Percentiles rank a stretch among this genome's conserved stretches.
Evolutionary conservation across 768 basidiomycete genomes (phyloP).

Genomic region (Lanmaoa pseudosensibilis): DNA sequence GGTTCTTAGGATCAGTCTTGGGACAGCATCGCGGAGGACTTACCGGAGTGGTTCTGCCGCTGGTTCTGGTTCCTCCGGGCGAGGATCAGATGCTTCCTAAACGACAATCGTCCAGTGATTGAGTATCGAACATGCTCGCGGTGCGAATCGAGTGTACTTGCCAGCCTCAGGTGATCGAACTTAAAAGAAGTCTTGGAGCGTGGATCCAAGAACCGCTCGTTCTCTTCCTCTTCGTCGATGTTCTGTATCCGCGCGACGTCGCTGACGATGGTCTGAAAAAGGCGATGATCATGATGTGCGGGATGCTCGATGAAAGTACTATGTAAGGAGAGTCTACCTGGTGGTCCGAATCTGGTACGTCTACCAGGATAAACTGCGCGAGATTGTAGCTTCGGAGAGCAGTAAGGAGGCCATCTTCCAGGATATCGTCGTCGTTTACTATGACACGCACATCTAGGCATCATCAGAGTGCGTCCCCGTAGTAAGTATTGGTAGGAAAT

Average conservation of each 20-base stretch:
- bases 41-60: conserved; percentile 80
- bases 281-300: background rate
- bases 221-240: conserved; percentile 41
- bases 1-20: background rate
- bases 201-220: conserved; percentile 82
- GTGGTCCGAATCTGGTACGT: conserved; percentile 74
- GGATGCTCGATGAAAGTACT: background rate
- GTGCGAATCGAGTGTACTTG: conserved; percentile 38
- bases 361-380: conserved; percentile 82
- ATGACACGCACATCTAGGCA: conserved; percentile 83
- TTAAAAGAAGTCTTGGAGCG: conserved; percentile 72
- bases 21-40: conserved; percentile 9
- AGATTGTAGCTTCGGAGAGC: conserved; percentile 84
- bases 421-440: conserved; percentile 80
- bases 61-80: conserved; percentile 57
- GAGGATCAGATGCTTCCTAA: conserved; percentile 78
- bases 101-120: background rate
- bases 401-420: conserved; percentile 75
- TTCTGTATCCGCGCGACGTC: conserved; percentile 56
- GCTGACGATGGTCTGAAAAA: conserved; percentile 76
- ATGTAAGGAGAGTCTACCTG: conserved; percentile 48
- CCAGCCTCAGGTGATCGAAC: conserved; percentile 85
- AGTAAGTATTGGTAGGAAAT: background rate
- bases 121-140: background rate
- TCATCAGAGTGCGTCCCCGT: conserved; percentile 11